Conservation (phyloP, 805 yeast species). For the Candida nemodendra region DNA sequence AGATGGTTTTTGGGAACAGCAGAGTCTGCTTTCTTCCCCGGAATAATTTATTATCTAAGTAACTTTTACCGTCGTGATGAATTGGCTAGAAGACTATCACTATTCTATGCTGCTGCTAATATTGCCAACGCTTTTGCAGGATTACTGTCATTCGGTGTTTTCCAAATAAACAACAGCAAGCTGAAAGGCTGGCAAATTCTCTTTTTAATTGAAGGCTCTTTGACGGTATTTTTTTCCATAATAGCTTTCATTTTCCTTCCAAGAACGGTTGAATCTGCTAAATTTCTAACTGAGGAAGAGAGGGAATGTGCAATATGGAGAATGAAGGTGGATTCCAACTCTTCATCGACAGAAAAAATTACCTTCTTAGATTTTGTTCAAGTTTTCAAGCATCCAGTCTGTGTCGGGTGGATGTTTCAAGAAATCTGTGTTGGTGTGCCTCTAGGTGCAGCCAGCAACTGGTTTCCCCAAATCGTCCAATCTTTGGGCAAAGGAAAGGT, state of each 20-base stretch:
- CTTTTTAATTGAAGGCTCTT: slow-evolving; percentile 59
- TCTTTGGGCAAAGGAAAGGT: slow-evolving; percentile 38
- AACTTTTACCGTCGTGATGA: slow-evolving; percentile 42
- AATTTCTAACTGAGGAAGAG: slow-evolving; percentile 39
- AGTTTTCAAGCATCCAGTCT: slow-evolving; percentile 42
- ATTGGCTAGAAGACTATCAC: slow-evolving; percentile 46
- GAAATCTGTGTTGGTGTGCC: slow-evolving; percentile 47
- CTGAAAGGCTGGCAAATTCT: slow-evolving; percentile 67
- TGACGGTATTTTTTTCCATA: slow-evolving; percentile 54
- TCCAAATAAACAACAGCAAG: slow-evolving; percentile 57
- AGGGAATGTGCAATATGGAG: slow-evolving; percentile 35
- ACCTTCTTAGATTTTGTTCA: slow-evolving; percentile 39
- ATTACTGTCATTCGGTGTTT: slow-evolving; percentile 55
- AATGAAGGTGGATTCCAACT: slow-evolving; percentile 41
- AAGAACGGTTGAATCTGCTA: slow-evolving; percentile 32
- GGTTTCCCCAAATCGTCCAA: slow-evolving; percentile 44
- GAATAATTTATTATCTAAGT: background rate
- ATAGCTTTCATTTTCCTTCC: slow-evolving; percentile 33
- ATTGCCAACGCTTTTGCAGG: slow-evolving; percentile 61
- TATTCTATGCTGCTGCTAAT: slow-evolving; percentile 50
- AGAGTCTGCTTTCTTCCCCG: slow-evolving; percentile 46
- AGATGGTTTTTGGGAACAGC: slow-evolving; percentile 51
- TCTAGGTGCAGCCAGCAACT: slow-evolving; percentile 41
- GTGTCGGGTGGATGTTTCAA: slow-evolving; percentile 39
- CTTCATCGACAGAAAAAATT: slow-evolving; percentile 33